Base-by-base conservation (phyloP, 495 filamentous ascomycete species). In the Evernia prunastri region DNA sequence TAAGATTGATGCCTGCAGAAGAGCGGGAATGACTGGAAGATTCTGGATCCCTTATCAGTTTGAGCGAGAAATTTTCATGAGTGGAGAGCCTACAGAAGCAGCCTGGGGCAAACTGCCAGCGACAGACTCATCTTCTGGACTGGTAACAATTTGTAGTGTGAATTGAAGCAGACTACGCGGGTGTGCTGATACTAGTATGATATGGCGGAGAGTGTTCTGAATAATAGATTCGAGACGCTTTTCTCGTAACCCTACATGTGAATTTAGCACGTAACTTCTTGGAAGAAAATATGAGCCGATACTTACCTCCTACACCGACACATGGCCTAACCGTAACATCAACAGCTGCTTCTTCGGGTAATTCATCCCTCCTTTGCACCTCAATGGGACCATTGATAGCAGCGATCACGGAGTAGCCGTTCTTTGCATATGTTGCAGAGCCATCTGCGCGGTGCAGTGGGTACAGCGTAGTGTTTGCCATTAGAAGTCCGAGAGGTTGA, bases 301-400 rank as follows among this genome's bases (percentile, higher is more conserved):
- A 70, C 77, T 75, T 76, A 88, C 94, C 87, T 78, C 90, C 92
- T 63, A 95, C 88, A 58, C 92, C 91, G 65, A 82, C 82, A 47
- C 88, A 86, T 39, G 92, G 92, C 72, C 93, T 86, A 67, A 98
- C 84, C 72, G 91, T 86, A 37, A 97, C 89, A 73, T 97, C 94
- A 60, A 98, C 78, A 58, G 86, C 86, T 31, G 94, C 90, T 77
- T 96, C 91, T 75, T 95, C 90, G 20, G 94, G 88, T 60, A 90
- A 84, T 68, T 96, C 87, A 70, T 96, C 93, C 67, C 89, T 83
- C 67, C 91, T 86, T 66, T 84, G 86, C 25, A 92, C 90, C 75
- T 97, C 93, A 67, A 97, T 81, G n/a, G 94, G 94, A 0, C 90
- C 94, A 73, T 93, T 96, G 65, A 95, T 91, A 17, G 90, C 86